Evolutionary conservation across 495 filamentous ascomycete genomes (phyloP).

Genomic region (Penicillium simplicissimum): DNA sequence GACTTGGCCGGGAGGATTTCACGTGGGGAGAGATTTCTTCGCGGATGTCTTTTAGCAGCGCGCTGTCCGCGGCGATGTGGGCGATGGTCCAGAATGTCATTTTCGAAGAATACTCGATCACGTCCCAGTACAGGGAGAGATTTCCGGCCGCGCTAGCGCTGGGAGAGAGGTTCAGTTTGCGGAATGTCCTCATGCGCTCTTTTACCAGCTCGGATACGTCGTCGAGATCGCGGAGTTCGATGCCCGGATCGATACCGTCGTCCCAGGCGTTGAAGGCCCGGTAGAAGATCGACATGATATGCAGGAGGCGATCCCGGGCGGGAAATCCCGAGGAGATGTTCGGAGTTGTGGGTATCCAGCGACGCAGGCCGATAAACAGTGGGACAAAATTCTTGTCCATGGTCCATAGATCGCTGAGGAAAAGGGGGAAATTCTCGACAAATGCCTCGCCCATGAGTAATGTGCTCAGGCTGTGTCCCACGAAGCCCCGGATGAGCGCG

Average conservation of each 20-base stretch:
- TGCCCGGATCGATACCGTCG: constrained; percentile 45
- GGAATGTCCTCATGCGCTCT: constrained; percentile 42
- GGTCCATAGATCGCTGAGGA: constrained; percentile 56
- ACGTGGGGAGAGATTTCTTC: constrained; percentile 53
- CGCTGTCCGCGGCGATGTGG: constrained; percentile 50
- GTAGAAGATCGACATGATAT: constrained; percentile 49
- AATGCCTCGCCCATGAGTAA: constrained; percentile 57
- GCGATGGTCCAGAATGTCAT: constrained; percentile 59
- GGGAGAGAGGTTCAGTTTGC: constrained; percentile 33
- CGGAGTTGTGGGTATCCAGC: constrained; percentile 51
- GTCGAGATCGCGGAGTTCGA: constrained; percentile 54
- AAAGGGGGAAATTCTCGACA: constrained; percentile 53
- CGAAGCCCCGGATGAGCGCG: constrained; percentile 55
- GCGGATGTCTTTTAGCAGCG: constrained; percentile 49
- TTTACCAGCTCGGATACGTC: constrained; percentile 53
- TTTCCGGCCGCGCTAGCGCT: constrained; percentile 36
- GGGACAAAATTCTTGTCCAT: constrained; percentile 55
- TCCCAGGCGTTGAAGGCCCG: constrained; percentile 48
- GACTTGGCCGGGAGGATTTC: constrained; percentile 42
- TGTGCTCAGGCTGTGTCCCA: constrained; percentile 51
- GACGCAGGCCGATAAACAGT: constrained; percentile 52
- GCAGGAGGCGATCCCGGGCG: constrained; percentile 52
- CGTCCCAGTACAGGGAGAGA: constrained; percentile 53
- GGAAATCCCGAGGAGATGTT: constrained; percentile 54
- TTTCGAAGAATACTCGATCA: constrained; percentile 52